A percentile compares a stretch with the other conserved stretches of the same genome.
phyloP scores from a whole-genome alignment of 2,329 filamentous ascomycete genomes.

The Phialophora expanda region DNA sequence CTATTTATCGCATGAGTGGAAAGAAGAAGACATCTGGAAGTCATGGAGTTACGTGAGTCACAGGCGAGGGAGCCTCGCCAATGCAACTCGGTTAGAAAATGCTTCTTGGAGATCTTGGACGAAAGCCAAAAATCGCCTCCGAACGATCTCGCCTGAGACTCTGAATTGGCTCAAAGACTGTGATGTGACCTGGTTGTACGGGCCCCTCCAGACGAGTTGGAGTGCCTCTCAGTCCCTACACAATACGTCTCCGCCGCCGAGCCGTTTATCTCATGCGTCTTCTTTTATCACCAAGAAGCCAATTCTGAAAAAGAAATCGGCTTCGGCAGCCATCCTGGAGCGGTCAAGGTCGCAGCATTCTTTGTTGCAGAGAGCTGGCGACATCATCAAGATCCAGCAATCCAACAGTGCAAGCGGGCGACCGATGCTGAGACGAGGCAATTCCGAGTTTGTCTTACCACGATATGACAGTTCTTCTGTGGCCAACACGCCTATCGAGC shows the following conservation, averaged over 20 bases:
- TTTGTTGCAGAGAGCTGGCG: conserved; percentile 84
- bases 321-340: conserved; percentile 94
- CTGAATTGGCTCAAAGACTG: conserved; percentile 98
- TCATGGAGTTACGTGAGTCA: conserved; percentile 94
- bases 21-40: conserved; percentile 94
- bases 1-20: conserved; percentile 91
- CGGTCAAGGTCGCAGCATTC: conserved; percentile 86
- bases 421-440: conserved; percentile 63
- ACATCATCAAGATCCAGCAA: conserved; percentile 82
- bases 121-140: conserved; percentile 84
- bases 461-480: conserved; percentile 52
- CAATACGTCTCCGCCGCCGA: conserved; percentile 56
- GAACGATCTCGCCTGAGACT: conserved; percentile 86
- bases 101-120: conserved; percentile 97
- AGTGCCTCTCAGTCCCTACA: conserved; percentile 51
- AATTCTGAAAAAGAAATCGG: conserved; percentile 94
- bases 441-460: conserved; percentile 72
- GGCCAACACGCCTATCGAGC: conserved; percentile 63
- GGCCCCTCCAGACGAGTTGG: conserved; percentile 75
- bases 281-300: conserved; percentile 81
- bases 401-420: conserved; percentile 59
- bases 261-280: conserved; percentile 63
- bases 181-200: conserved; percentile 97
- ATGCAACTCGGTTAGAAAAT: conserved; percentile 85
- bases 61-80: conserved; percentile 76